phyloP scores from a whole-genome alignment of 2,329 filamentous ascomycete genomes.

The Aspergillus calidoustus region DNA sequence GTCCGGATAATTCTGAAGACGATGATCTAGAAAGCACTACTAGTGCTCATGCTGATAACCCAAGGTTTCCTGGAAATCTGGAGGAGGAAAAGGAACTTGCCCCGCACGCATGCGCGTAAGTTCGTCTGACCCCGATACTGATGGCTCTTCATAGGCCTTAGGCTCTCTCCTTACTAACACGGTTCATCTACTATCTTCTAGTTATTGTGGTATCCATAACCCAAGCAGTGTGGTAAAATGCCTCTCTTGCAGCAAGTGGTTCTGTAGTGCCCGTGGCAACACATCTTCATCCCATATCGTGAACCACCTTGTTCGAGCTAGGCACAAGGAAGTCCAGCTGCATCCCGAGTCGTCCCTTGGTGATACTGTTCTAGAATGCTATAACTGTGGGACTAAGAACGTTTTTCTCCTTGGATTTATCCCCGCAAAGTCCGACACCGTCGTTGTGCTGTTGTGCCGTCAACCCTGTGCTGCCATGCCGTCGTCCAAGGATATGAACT shows the following conservation, averaged over 20 bases:
- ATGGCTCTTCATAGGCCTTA: background rate
- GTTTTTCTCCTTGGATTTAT: constrained; percentile 98
- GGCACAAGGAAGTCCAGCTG: constrained; percentile 97
- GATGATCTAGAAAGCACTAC: constrained; percentile 78
- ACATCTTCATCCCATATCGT: constrained; percentile 97
- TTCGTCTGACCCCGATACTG: background rate
- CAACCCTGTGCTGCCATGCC: constrained; percentile 94
- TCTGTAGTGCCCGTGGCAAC: constrained; percentile 96
- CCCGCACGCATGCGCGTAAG: constrained; percentile 92
- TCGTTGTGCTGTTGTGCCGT: constrained; percentile 93
- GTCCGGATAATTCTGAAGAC: constrained; percentile 80
- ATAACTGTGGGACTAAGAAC: constrained; percentile 99
- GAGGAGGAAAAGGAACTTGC: constrained; percentile 92
- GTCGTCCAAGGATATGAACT: constrained; percentile 99
- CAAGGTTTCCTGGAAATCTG: constrained; percentile 59
- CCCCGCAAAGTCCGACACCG: constrained; percentile 96
- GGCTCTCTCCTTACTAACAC: constrained; percentile 9
- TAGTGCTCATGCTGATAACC: constrained; percentile 78
- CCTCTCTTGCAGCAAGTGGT: constrained; percentile 95
- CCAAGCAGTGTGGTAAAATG: constrained; percentile 96
- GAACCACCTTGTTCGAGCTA: constrained; percentile 94
- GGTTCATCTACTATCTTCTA: constrained; percentile 41
- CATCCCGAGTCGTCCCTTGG: constrained; percentile 91
- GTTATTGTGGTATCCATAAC: constrained; percentile 97
- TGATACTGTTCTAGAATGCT: constrained; percentile 96